Percentiles rank a stretch among this genome's conserved stretches.
Conservation (phyloP, 2,329 filamentous ascomycete species). For the Hymenoscyphus albidus region DNA sequence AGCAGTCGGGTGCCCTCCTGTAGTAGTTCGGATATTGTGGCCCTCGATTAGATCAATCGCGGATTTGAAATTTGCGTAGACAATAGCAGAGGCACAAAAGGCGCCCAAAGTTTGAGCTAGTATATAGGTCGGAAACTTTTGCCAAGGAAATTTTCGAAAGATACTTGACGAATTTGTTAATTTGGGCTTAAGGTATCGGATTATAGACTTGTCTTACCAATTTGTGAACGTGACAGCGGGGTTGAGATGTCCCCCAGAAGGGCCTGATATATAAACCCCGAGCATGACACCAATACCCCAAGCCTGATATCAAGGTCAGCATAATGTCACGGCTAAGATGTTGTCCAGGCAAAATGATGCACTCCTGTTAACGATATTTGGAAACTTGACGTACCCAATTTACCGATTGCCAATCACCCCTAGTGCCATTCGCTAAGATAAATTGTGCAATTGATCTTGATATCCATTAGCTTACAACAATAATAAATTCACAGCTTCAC, state of each 20-base stretch:
- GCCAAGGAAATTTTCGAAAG: conserved; percentile 65
- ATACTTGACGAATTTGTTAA: conserved; percentile 36
- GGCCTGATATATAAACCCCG: conserved; percentile 60
- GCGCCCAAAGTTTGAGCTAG: conserved; percentile 64
- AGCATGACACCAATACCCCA: conserved; percentile 62
- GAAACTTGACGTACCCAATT: conserved; percentile 27
- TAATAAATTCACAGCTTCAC: background rate
- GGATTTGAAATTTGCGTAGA: conserved; percentile 55
- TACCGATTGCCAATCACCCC: conserved; percentile 31
- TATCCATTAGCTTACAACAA: conserved; percentile 7
- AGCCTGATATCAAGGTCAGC: background rate
- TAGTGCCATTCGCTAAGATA: conserved; percentile 40
- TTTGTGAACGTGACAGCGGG: conserved; percentile 68
- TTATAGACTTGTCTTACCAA: conserved; percentile 39
- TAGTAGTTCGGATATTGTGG: conserved; percentile 59
- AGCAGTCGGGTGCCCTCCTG: conserved; percentile 46
- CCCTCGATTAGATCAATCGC: conserved; percentile 67
- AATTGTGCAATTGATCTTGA: conserved; percentile 60
- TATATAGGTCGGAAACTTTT: conserved; percentile 63
- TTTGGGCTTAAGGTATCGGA: background rate
- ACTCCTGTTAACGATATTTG: background rate
- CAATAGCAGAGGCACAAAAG: conserved; percentile 55
- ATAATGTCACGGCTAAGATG: background rate
- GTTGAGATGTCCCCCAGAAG: conserved; percentile 66
- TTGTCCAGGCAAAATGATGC: background rate